Base-by-base conservation (phyloP, 768 basidiomycete species). In the Mycena maculata region DNA sequence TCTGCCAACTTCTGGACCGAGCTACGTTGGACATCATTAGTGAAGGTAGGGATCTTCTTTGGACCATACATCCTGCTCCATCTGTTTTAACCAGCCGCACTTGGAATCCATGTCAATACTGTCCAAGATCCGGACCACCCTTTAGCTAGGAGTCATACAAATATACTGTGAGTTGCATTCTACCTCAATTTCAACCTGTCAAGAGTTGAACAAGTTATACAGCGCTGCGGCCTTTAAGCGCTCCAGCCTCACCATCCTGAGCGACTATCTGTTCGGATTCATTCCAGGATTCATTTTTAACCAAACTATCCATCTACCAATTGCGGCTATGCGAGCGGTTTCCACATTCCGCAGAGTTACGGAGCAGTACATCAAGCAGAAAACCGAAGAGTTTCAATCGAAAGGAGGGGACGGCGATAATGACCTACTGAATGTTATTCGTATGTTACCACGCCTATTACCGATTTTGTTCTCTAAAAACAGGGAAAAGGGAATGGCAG, bases 1-100 rank as follows among this genome's bases (percentile, higher is more conserved):
- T 66, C 27, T 59, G 52, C 25, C 31, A 57, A 31, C 30, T 58
- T 18, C 41, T 66, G 45, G 56, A 66, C 52, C 38, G 39, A 23
- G 65, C 57, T 10, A 66, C 65, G 25, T 31, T 66, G 39, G 65
- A 66, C 22, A 58, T 58, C 20, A 58, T 66, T 22, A 58, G 65
- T 47, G 36, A 66, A 66, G 65, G 65, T 66, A 53, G 38, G 15
- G 16, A 20, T 18, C 36, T 27, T 7, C 8, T 38, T 22, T 52
- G 22, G 12, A 33, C 38, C 6, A 20, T 28, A 11, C 18, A 23
- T 27, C 42, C 23, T 38, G 36, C 38, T 39, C 13, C 3, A 22
- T 18, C 38, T 50, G 27, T 5, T 60, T 45, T 18, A 9, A 20
- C 33, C 23, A 60, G 25, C 42, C 36, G 57, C 36, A 15, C 23